Base-by-base conservation (phyloP, 768 basidiomycete genomes). In the Pilatotrama ljubarskyi region DNA sequence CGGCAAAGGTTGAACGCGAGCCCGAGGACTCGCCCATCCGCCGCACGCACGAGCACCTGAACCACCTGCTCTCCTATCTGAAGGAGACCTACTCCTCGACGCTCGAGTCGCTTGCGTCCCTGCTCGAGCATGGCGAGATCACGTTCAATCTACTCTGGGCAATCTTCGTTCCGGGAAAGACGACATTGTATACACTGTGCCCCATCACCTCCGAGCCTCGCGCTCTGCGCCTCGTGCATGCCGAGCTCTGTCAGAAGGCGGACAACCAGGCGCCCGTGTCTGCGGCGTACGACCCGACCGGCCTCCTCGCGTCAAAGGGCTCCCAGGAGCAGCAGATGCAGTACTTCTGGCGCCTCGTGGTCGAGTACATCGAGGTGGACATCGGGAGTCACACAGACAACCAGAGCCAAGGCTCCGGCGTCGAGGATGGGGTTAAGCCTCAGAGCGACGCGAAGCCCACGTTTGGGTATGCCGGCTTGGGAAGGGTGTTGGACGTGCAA, bases 131-230 rank as follows among this genome's bases (percentile, higher is more conserved):
- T 60, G 76, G 73, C 8, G 85, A 88, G 66, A 86, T 87, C 66
- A 83, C 82, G 4, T 86, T 79, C 65, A 78, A 82, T 13, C 74
- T 84, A 25, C 75, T 87, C 51, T 83, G 83, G 70, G 76, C 82
- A 7, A 77, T 89, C 60, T 77, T 84, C 46, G 77, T 84, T 17
- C 84, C 85, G 0, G 74, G 80, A 26, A 68, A 69, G 64, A 77
- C 80, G 20, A 72, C 82, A 47, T 72, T 87, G 64, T 80, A 84
- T 40, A 77, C 80, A 1, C 75, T 70, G 13, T 86, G 86, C 70
- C 77, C 81, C 18, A 73, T 82, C 44, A 85, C 84, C 0, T 79
- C 79, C 20, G 80, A 82, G 37, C 80, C 80, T 0, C 79, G 84
- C 40, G 75, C 84, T 0, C 81, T 85, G 68, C 75, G 78, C 44